Evolutionary conservation across 1,284 basidiomycete species (phyloP), one percentile per base, ranked within the genome.

Genomic region (Schizophyllum commune): DNA sequence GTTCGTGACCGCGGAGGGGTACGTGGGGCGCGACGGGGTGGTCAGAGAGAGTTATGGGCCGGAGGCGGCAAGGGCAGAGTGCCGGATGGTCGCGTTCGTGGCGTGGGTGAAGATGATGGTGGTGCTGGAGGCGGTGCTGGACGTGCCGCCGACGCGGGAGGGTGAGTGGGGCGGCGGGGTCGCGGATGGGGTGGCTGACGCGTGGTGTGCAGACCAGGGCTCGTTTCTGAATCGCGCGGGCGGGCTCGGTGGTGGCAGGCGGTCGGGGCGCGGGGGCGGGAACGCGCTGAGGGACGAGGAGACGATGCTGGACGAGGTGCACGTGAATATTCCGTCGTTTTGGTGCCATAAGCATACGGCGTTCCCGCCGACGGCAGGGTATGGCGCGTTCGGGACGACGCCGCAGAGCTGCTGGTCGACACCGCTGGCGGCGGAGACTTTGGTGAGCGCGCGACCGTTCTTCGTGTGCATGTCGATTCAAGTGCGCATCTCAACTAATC

Each of bases 281-380:
- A 85, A 85, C 66, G 87, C 88, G 55, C 77, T 95, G 68, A 78
- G 81, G 27, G 91, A 92, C 55, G 92, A 94, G 71, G 92, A 94
- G 68, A 76, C 77, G 19, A 72, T 95, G 53, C 73, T 95, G 65
- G 91, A 94, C 65, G 91, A 93, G 67, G 88, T 94, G 68, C 83
- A 84, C 60, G 75, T 77, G 56, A 82, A 83, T 55, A 79, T 94
- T 52, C 90, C 92, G 0, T 72, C 84, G 27, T 88, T 87, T 70
- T 95, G 92, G 90, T 79, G 83, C 2, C 91, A 93, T 70, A 84
- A 20, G 53, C 20, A 55, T 55, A 20, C 53, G 15, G 53, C 53
- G 5, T 21, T 55, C 53, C 27, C 53, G 53, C 27, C 53, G 53
- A 47, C 39, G 39, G 39, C 39, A 3, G 39, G 39, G 9, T 47